Percentiles rank a stretch among this genome's conserved stretches.
These are phyloP conservation scores for Paragyromitra xinjiangensis DNA, from an alignment of 495 filamentous ascomycete species.

Conservation along the genomic window DNA sequence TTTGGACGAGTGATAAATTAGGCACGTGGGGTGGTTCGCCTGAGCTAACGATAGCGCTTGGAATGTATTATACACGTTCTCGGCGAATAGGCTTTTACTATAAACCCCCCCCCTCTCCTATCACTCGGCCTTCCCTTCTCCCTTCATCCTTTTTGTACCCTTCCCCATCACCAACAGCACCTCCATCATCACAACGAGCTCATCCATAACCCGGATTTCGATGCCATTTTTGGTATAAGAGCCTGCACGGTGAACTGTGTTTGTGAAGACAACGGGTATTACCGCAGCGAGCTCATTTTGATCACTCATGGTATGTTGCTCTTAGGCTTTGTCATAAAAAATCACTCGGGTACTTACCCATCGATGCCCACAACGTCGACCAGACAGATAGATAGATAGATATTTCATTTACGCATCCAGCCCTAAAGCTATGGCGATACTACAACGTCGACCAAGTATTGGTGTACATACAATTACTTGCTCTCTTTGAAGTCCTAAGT, in stretches of 20 bases:
- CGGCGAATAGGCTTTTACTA: background rate
- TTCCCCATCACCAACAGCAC: background rate
- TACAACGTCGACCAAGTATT: background rate
- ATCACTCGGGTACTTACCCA: slow-evolving; percentile 7
- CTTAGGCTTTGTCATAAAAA: background rate
- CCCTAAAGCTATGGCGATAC: too few species aligned
- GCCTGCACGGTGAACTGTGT: background rate
- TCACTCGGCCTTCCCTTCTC: background rate
- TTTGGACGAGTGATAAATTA: background rate
- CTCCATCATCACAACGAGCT: background rate
- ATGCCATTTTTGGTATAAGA: background rate
- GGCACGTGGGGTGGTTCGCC: background rate
- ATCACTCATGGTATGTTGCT: background rate
- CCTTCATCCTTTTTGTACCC: background rate
- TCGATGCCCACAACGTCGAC: background rate
- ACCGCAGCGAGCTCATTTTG: too few species aligned
- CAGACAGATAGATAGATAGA: too few species aligned
- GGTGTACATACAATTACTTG: slow-evolving; percentile 9
- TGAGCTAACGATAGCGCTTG: background rate
- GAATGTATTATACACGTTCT: background rate
- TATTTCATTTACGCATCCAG: too few species aligned
- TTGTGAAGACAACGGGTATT: background rate
- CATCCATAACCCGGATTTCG: background rate
- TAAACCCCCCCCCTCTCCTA: background rate
- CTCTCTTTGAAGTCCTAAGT: slow-evolving; percentile 1